Conservation (phyloP, 306 rosid species). For the Sicyos edulis region DNA sequence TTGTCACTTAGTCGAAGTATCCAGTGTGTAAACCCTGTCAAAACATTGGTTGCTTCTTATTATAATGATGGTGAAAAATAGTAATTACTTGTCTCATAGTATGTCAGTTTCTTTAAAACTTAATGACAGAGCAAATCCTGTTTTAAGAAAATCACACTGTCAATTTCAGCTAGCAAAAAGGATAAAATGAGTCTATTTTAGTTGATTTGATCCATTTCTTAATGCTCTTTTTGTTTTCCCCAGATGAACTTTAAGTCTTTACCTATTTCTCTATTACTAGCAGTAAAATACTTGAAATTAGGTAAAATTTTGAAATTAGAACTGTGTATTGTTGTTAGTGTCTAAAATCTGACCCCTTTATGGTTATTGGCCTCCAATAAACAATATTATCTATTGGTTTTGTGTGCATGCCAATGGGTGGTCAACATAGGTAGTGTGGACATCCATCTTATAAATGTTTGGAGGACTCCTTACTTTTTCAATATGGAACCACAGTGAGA, state of each 20-base stretch:
- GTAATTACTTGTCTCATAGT: neutral
- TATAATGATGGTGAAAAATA: neutral
- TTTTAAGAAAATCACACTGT: neutral
- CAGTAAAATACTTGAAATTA: neutral
- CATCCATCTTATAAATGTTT: too few relatives aligned
- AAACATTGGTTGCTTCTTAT: neutral
- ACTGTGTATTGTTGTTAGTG: neutral
- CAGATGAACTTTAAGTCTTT: neutral
- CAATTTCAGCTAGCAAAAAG: neutral
- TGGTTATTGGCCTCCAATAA: neutral
- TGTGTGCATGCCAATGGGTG: neutral
- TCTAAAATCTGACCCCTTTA: too few relatives aligned
- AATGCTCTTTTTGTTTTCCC: neutral
- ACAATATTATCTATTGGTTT: neutral
- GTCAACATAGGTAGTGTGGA: neutral
- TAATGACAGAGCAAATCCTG: too few relatives aligned
- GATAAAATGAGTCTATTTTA: neutral
- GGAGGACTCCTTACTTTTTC: too few relatives aligned
- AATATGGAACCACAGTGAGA: too few relatives aligned
- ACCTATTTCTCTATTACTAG: neutral
- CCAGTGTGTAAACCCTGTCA: neutral
- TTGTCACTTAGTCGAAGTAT: neutral
- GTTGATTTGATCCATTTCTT: neutral
- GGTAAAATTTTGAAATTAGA: neutral
- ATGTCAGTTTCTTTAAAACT: too few relatives aligned